Evolutionary conservation across 192 early-diverging fungal genomes (phyloP), one percentile per base, ranked within the genome.

Genomic region (Backusella liffmaniae): DNA sequence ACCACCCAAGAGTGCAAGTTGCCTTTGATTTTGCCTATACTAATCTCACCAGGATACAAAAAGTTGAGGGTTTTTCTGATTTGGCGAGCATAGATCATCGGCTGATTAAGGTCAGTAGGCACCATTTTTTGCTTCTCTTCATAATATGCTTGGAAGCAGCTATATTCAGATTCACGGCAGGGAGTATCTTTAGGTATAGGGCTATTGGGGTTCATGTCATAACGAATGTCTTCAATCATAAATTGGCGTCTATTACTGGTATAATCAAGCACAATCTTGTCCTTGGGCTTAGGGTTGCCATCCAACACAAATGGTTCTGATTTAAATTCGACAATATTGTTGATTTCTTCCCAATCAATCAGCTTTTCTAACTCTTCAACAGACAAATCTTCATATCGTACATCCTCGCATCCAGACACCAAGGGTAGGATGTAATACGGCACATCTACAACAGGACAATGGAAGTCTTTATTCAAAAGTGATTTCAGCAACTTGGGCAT

Each of bases 401-500:
- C 78, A 59, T 74, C 65, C 15, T 84, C 76, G 1, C 35, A 59
- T 41, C 46, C 21, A 36, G 26, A 49, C 10, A 76, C 67, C 5
- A 88, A 56, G 1, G 93, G 93, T 1, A 83, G 88, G 30, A 94
- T 30, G 35, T 91, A 81, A 36, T 84, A 88, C 0, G 91, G 85
- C 44, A 90, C 76, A 34, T 85, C 79, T 15, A 83, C 81, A 30
- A 84, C 51, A 4, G 80, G 70, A 78, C 91, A 92, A 26, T 76
- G 51, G 67, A 89, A 86, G 5, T 77, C 81, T 70, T 80, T 82
- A 29, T 86, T 83, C 35, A 83, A 72, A 6, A 91, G 78, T 7
- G 87, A 83, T 8, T 78, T 67, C 42, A 90, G 76, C 7, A 88
- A 34, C 13, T 84, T 78, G 3, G 90, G 70, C 0, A 88, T 91